Evolutionary conservation across 2,329 filamentous ascomycete genomes (phyloP).

Genomic region (Aspergillus sergii): DNA sequence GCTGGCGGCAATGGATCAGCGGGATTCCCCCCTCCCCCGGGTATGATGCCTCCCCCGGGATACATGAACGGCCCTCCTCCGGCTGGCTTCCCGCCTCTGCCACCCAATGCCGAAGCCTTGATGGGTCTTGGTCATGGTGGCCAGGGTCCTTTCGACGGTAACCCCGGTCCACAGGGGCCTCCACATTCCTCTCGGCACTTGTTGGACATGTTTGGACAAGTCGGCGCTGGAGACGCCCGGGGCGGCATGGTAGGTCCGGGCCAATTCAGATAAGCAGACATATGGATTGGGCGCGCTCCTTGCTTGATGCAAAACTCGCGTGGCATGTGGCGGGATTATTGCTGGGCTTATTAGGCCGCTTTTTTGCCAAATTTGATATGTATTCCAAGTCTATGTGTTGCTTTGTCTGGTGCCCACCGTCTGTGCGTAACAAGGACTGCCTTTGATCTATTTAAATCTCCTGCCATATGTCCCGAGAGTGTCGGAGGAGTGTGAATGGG

Average conservation of each 20-base stretch:
- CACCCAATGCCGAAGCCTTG: conserved; percentile 40
- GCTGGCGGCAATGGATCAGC: conserved; percentile 30
- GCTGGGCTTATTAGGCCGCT: background rate
- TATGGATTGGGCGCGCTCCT: background rate
- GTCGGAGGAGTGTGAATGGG: background rate
- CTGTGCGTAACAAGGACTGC: background rate
- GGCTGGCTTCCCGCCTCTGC: conserved; percentile 44
- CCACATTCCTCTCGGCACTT: conserved; percentile 44
- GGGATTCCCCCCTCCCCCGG: conserved; percentile 41
- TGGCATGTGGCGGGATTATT: conserved; percentile 5
- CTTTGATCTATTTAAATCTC: background rate
- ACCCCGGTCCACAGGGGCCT: conserved; percentile 39
- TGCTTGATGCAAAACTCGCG: background rate
- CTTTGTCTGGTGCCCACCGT: background rate
- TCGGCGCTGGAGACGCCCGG: conserved; percentile 36
- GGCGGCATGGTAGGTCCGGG: conserved; percentile 41
- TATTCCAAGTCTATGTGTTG: conserved; percentile 9
- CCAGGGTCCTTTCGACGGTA: conserved; percentile 39
- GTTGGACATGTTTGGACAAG: conserved; percentile 48
- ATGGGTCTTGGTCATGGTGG: conserved; percentile 40
- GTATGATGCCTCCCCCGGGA: conserved; percentile 49
- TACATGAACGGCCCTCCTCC: conserved; percentile 48
- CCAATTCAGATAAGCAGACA: conserved; percentile 34
- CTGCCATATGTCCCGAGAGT: conserved; percentile 1
- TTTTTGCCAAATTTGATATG: conserved; percentile 6